These are phyloP conservation scores for Sideroxylon spinosum DNA, from an alignment of 179 eudicot genomes.

Conservation along the genomic window DNA sequence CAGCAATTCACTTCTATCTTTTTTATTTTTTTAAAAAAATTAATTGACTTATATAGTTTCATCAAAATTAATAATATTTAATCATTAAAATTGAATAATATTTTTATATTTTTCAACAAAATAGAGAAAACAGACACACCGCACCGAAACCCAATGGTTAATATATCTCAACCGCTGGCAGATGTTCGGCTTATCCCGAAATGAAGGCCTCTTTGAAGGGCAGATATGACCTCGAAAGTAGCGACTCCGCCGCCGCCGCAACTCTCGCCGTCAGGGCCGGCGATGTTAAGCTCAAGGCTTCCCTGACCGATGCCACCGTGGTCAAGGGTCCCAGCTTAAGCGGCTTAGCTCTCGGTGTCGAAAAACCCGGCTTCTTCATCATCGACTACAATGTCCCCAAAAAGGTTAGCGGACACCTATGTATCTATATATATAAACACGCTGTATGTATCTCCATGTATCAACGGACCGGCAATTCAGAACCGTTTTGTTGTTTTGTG, in stretches of 20 bases:
- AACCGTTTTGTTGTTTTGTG: not conserved
- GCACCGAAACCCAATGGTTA: no score
- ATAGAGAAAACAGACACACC: no score
- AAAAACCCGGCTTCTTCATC: conserved; percentile 62
- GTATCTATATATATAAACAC: no score
- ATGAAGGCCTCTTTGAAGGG: conserved; percentile 62
- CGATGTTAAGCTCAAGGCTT: conserved; percentile 55
- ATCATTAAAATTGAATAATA: no score
- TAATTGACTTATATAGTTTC: no score
- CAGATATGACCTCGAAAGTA: conserved; percentile 35
- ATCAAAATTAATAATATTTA: no score
- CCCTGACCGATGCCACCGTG: conserved; percentile 64
- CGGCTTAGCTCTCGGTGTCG: conserved; percentile 53
- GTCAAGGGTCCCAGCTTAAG: conserved; percentile 52
- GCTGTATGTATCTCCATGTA: not conserved
- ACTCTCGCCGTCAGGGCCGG: conserved; percentile 41
- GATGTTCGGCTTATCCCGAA: not conserved
- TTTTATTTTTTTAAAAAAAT: no score
- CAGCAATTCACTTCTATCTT: no score
- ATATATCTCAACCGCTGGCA: no score
- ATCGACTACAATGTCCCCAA: conserved; percentile 64
- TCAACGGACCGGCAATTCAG: not conserved
- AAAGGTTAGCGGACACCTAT: conserved; percentile 29
- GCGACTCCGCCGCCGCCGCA: conserved; percentile 31
- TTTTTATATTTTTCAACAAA: no score